Conservation (phyloP, 495 filamentous ascomycete species). For the Aspergillus leporis region DNA sequence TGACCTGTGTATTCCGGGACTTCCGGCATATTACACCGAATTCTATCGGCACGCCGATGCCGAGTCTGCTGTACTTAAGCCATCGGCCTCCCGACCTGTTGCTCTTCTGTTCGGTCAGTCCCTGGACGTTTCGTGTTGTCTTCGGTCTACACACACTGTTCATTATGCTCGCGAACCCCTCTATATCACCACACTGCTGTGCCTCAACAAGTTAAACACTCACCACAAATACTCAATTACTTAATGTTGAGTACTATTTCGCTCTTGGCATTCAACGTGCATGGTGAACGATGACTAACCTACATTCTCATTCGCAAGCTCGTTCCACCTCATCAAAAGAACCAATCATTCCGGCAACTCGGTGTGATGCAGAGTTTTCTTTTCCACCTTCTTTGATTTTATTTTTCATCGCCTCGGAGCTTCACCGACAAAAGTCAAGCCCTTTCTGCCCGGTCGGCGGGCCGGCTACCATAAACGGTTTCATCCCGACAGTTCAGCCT, state of each 20-base stretch:
- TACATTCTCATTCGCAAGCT: neutral
- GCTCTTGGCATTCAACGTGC: conserved; percentile 1
- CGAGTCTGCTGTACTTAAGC: conserved; percentile 16
- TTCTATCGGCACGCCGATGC: conserved; percentile 11
- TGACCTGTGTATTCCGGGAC: conserved; percentile 12
- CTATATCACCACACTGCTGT: neutral
- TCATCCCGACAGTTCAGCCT: neutral
- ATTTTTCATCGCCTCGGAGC: neutral
- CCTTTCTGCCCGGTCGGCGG: neutral
- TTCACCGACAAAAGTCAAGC: conserved; percentile 3
- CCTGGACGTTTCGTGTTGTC: neutral
- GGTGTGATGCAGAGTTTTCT: conserved; percentile 5
- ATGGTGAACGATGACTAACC: conserved; percentile 1
- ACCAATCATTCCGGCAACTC: conserved; percentile 1
- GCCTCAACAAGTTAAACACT: neutral
- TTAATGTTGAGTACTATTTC: neutral
- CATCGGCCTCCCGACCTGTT: conserved; percentile 16
- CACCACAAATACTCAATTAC: conserved; percentile 1
- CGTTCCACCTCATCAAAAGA: conserved; percentile 4
- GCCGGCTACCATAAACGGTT: neutral
- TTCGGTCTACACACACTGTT: neutral
- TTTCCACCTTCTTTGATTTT: neutral
- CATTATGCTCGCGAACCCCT: neutral
- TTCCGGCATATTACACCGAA: conserved; percentile 13
- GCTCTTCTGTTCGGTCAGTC: neutral